Evolutionary conservation across 768 basidiomycete genomes (phyloP), one percentile per base, ranked within the genome.

Genomic region (Gymnopilus junonius): DNA sequence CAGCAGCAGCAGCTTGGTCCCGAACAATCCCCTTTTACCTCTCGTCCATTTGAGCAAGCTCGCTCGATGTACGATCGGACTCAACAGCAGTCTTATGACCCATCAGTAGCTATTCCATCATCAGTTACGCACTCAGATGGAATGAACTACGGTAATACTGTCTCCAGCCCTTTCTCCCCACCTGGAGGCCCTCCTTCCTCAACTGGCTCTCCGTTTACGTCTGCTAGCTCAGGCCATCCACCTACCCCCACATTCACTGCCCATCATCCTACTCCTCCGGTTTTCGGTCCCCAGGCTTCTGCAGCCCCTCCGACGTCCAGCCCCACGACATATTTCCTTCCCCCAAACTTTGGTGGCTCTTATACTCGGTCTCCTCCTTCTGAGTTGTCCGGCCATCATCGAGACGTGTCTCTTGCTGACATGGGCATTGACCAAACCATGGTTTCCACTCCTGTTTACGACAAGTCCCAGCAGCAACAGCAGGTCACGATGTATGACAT

Each of bases 181-280:
- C 59, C 65, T 3, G 65, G 65, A 15, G 64, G 56, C 1, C 64
- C 68, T 3, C 51, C 70, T 11, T 76, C 76, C 12, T 58, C 69
- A 15, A 70, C 73, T 8, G 69, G 72, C 50, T 76, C 76, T 31
- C 76, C 77, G 8, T 79, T 77, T 59, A 64, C 71, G 6, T 65
- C 67, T 31, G 45, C 65, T 21, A 71, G 63, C 46, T 63, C 63
- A 12, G 74, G 68, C 3, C 73, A 71, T 39, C 68, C 72, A 8
- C 63, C 69, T 39, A 75, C 76, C 23, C 75, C 76, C 17, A 70
- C 73, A 7, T 76, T 75, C 37, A 60, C 57, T 29, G 58, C 68
- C 12, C 65, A 70, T 27, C 65, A 69, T 42, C 61, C 71, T 45
- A 73, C 68, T n/a, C 73, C 76, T 20, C 71, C 75, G 14, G 51